phyloP scores from a whole-genome alignment of 2,329 filamentous ascomycete species.

The Fusarium armeniacum region DNA sequence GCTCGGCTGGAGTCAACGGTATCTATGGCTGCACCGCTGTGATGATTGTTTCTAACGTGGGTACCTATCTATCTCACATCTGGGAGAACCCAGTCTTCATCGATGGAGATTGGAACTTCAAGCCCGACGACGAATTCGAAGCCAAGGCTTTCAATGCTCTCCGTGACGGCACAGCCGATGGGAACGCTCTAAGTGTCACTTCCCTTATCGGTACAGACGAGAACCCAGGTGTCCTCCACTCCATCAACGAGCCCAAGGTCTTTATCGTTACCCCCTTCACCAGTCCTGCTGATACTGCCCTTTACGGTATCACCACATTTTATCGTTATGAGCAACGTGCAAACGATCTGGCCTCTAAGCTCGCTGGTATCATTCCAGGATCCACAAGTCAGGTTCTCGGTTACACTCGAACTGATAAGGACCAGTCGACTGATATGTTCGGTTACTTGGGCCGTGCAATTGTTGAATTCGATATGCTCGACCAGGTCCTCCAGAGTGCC shows the following conservation, averaged over 20 bases:
- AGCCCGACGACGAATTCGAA: neutral
- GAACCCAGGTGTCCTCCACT: neutral
- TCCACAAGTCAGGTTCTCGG: neutral
- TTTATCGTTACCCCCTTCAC: neutral
- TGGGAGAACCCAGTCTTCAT: constrained; percentile 33
- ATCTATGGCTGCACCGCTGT: constrained; percentile 44
- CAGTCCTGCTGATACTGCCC: neutral
- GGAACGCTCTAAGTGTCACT: neutral
- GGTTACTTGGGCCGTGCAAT: neutral
- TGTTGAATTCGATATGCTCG: neutral
- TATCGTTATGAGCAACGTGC: neutral
- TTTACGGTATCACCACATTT: too few relatives aligned
- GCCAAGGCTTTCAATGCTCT: neutral
- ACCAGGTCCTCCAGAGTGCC: neutral
- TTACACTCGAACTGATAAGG: neutral
- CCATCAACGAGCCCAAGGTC: neutral
- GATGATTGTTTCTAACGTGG: constrained; percentile 35
- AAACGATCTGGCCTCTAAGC: neutral
- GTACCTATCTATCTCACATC: constrained; percentile 43
- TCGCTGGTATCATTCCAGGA: neutral
- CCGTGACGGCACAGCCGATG: neutral
- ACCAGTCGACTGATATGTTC: neutral
- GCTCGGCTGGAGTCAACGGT: constrained; percentile 39
- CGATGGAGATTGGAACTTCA: neutral
- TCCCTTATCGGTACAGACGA: neutral